Conservation (phyloP, 169 alveolate species). For the Perkinsus olseni region DNA sequence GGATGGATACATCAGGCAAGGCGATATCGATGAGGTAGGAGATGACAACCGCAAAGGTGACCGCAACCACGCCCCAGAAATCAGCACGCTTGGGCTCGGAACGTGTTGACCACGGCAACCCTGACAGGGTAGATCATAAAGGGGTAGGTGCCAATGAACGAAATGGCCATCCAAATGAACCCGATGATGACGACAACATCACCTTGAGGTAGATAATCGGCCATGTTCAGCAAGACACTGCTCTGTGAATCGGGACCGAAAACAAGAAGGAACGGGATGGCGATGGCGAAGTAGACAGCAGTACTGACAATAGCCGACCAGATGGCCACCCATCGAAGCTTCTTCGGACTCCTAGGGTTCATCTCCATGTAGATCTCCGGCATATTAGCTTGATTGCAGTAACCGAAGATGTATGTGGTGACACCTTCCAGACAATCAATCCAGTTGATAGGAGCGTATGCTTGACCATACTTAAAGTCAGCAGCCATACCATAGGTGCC, state of each 20-base stretch:
- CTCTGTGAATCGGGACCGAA: not conserved
- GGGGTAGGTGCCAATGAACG: not conserved
- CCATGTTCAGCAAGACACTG: not conserved
- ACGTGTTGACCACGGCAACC: not conserved
- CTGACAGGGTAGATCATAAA: not conserved
- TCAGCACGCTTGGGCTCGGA: not conserved
- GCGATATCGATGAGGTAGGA: not conserved
- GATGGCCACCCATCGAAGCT: not conserved
- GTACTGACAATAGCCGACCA: not conserved
- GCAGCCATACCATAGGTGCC: not conserved
- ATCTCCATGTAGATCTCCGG: conserved; percentile 1
- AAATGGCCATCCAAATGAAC: not conserved
- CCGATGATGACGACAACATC: not conserved
- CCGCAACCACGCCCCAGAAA: not conserved
- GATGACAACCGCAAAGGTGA: not conserved
- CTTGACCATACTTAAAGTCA: not conserved
- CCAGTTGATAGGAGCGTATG: not conserved
- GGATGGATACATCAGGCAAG: not conserved
- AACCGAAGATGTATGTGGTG: not conserved
- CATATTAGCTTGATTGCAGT: not conserved
- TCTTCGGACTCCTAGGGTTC: not conserved
- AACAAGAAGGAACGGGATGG: not conserved
- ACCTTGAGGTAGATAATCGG: not conserved
- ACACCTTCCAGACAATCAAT: not conserved
- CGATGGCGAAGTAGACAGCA: not conserved